Base-by-base conservation (phyloP, 495 filamentous ascomycete genomes). In the Hypoxylon fragiforme region DNA sequence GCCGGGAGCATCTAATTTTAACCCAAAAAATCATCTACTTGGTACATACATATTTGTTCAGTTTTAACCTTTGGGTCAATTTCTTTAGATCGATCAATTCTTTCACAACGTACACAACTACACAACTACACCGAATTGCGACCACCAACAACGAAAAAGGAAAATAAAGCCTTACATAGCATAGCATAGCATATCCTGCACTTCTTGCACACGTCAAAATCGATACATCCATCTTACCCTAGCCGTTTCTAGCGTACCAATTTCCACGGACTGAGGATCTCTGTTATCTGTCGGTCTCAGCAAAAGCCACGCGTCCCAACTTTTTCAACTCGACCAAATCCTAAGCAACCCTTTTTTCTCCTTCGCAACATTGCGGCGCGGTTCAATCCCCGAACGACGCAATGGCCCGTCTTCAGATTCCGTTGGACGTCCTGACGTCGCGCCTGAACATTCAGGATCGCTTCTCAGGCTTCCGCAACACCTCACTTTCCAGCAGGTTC, bases 381-480 rank as follows among this genome's bases (percentile, higher is more conserved):
- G 4, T 30, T 41, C 50, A 3, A 6, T 28, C n/a, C 21, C 20
- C 20, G 38, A 15, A 18, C 34, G 28, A 46, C 66, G 74, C 53
- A 57, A 97, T 97, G 95, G 81, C 89, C 38, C 82, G 89, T 56
- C 88, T 97, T 60, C 86, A 86, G 76, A 91, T 98, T 59, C 94
- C 94, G 24, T 77, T 97, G 55, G 91, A 96, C 66, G 81, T 86
- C 57, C 75, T 98, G 69, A 95, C 94, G 67, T 95, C 92, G 66
- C 86, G 92, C 50, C 79, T 94, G 61, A 90, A 90, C 70, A 81
- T 98, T 57, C 78, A 80, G 58, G 78, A 81, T 45, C 71, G 75
- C 57, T 90, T 95, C 77, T 82, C 85, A 65, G 86, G 84, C 69
- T 74, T 96, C 53, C 82, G 89, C 70, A 82, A 84, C 39, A 84